phyloP scores from a whole-genome alignment of 345 rosid species.

The Hypericum androsaemum region DNA sequence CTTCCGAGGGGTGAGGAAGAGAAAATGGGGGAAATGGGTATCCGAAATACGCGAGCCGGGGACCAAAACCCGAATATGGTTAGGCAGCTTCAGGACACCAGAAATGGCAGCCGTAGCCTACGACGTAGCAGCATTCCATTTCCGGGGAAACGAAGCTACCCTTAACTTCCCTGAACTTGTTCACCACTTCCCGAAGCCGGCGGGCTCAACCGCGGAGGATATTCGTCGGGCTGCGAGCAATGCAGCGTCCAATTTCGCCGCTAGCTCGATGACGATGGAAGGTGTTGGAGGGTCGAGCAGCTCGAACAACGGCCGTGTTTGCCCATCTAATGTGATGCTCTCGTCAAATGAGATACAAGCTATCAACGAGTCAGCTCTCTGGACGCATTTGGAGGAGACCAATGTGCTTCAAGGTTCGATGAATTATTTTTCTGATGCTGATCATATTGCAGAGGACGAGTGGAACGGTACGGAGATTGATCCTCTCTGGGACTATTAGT shows the following conservation, averaged over 20 bases:
- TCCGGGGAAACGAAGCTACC: constrained; percentile 46
- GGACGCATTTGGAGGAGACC: no score
- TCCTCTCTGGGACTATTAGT: no score
- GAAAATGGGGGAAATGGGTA: constrained; percentile 98
- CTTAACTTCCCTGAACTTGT: constrained; percentile 66
- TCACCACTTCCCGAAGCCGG: constrained; percentile 39
- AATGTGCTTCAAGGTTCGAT: no score
- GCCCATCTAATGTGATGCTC: constrained; percentile 42
- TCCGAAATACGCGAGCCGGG: constrained; percentile 89
- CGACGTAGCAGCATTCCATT: constrained; percentile 64
- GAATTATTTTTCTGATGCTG: no score
- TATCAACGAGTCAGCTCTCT: constrained; percentile 39
- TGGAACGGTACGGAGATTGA: no score
- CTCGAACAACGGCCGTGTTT: neutral
- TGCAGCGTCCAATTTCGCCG: constrained; percentile 29
- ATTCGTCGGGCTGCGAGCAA: constrained; percentile 67
- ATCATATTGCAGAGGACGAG: no score
- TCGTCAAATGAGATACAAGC: constrained; percentile 73
- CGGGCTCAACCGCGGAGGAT: constrained; percentile 41
- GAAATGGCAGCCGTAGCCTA: constrained; percentile 97
- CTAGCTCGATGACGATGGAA: neutral
- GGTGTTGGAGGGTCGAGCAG: neutral
- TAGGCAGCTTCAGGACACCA: constrained; percentile 71
- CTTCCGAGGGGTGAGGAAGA: constrained; percentile 65
- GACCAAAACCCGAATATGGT: constrained; percentile 73